Percentiles rank a stretch among this genome's conserved stretches.
These are phyloP conservation scores for Penicillium herquei DNA, from an alignment of 495 filamentous ascomycete genomes.

Conservation along the genomic window DNA sequence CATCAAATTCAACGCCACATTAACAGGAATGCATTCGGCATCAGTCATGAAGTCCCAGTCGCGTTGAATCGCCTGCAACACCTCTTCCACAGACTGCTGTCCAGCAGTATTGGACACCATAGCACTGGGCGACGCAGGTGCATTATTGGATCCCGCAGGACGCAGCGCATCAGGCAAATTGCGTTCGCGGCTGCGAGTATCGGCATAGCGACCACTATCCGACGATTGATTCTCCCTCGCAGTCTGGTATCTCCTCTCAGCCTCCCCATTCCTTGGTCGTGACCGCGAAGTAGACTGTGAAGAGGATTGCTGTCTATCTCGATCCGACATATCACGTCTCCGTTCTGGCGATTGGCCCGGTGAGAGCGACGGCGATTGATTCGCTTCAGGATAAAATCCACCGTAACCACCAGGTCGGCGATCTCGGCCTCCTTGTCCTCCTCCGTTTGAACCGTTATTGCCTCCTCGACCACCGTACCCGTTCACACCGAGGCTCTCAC, in stretches of 20 bases:
- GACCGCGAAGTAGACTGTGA: constrained; percentile 34
- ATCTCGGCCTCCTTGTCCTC: constrained; percentile 27
- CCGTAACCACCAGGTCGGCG: constrained; percentile 47
- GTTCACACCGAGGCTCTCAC: constrained; percentile 31
- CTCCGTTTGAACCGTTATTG: constrained; percentile 18
- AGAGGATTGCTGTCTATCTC: constrained; percentile 34
- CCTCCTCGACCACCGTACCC: constrained; percentile 29
- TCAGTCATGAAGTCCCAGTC: constrained; percentile 92
- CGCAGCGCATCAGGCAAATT: constrained; percentile 10
- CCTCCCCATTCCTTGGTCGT: constrained; percentile 34
- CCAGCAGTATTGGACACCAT: constrained; percentile 16
- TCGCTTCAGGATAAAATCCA: constrained; percentile 40
- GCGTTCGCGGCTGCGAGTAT: constrained; percentile 25
- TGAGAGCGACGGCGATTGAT: constrained; percentile 14
- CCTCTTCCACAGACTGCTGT: constrained; percentile 50
- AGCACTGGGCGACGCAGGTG: background rate
- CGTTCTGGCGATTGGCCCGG: constrained; percentile 34
- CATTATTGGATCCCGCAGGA: too few relatives aligned
- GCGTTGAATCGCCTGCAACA: constrained; percentile 69
- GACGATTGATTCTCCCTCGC: constrained; percentile 28
- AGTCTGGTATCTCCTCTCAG: constrained; percentile 25
- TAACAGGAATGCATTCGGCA: constrained; percentile 84
- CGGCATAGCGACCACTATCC: constrained; percentile 22
- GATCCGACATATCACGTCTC: constrained; percentile 34
- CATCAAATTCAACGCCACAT: constrained; percentile 88